Evolutionary conservation across 2,329 filamentous ascomycete species (phyloP).

Genomic region (Paramyrothecium roridum): DNA sequence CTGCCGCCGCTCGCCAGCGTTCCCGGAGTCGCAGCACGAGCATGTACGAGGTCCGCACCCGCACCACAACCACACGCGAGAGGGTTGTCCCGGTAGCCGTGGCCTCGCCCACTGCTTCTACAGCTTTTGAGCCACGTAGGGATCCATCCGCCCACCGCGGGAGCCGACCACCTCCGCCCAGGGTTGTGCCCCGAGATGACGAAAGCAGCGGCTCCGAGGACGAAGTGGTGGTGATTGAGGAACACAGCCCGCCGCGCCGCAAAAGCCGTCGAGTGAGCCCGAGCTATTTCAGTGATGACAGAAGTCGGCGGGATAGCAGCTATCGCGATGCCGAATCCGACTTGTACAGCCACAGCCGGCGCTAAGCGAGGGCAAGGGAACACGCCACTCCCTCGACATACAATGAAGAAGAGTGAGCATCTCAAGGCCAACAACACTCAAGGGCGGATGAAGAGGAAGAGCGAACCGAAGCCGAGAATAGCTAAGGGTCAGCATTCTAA

Average conservation of each 20-base stretch:
- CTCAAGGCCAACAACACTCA: too few relatives aligned
- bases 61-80: slow-evolving; percentile 13
- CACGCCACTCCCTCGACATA: too few relatives aligned
- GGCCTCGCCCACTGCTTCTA: slow-evolving; percentile 13
- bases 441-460: too few relatives aligned
- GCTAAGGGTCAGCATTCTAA: too few relatives aligned
- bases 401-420: too few relatives aligned
- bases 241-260: slow-evolving; percentile 22
- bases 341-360: slow-evolving; percentile 9
- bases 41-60: slow-evolving; percentile 7
- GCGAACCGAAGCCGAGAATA: too few relatives aligned
- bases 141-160: slow-evolving; percentile 15
- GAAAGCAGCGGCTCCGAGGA: slow-evolving; percentile 28
- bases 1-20: slow-evolving; percentile 7
- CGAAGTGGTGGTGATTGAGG: slow-evolving; percentile 35
- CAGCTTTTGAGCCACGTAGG: neutral
- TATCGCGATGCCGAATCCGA: slow-evolving; percentile 10
- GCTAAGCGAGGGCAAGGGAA: neutral
- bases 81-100: slow-evolving; percentile 19
- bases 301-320: slow-evolving; percentile 18
- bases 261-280: slow-evolving; percentile 14
- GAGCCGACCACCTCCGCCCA: slow-evolving; percentile 17
- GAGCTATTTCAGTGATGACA: slow-evolving; percentile 1
- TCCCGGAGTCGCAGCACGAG: slow-evolving; percentile 14
- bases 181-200: slow-evolving; percentile 17